phyloP scores from a whole-genome alignment of 352 stramenopile genomes.

The Globisporangium okanoganense region DNA sequence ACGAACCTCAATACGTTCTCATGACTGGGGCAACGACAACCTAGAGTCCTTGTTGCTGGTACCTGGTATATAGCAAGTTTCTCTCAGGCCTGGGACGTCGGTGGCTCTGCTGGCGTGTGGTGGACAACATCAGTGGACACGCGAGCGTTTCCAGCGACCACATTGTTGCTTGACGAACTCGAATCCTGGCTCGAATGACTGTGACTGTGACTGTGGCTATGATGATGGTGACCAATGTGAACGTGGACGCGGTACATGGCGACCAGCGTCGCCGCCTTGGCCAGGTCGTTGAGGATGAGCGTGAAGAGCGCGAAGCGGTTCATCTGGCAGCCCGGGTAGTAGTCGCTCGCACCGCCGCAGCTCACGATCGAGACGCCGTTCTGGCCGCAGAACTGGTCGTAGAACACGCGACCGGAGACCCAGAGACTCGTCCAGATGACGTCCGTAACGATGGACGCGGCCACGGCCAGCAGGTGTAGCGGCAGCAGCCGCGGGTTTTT shows the following conservation, averaged over 20 bases:
- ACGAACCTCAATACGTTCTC: not conserved
- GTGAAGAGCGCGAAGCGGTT: constrained; percentile 70
- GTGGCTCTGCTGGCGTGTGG: not conserved
- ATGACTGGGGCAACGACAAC: not conserved
- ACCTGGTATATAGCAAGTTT: too few relatives aligned
- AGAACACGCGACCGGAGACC: constrained; percentile 70
- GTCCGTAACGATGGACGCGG: constrained; percentile 58
- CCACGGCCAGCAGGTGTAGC: constrained; percentile 49
- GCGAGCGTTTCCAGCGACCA: not conserved
- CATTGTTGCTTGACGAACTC: not conserved
- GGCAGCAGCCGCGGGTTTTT: constrained; percentile 44
- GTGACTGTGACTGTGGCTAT: constrained; percentile 2
- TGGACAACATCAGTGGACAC: not conserved
- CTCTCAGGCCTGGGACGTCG: not conserved
- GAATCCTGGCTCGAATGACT: not conserved
- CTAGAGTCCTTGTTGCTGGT: not conserved
- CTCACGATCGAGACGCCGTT: constrained; percentile 62
- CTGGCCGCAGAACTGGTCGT: constrained; percentile 63
- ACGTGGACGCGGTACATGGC: constrained; percentile 46
- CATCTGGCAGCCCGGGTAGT: constrained; percentile 63
- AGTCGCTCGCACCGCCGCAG: constrained; percentile 52
- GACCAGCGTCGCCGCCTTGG: constrained; percentile 39
- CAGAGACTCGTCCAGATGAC: constrained; percentile 76
- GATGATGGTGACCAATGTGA: constrained; percentile 9
- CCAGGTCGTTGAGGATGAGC: constrained; percentile 52